Base-by-base conservation (phyloP, 179 eudicot genomes). In the Silene noctiflora region DNA sequence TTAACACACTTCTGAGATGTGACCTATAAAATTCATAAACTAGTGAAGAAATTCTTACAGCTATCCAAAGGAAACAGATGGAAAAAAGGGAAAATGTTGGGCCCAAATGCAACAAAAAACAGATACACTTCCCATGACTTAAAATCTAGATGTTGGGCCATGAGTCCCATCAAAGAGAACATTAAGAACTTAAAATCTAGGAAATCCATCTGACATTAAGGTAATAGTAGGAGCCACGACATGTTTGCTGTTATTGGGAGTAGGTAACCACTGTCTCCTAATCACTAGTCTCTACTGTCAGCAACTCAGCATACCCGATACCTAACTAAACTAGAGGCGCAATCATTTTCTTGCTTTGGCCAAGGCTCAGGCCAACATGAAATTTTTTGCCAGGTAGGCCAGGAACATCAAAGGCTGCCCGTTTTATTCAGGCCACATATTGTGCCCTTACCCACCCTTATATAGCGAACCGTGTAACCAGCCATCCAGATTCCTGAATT, bases 401-500 rank as follows among this genome's bases (percentile, higher is more conserved):
- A 13, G 56, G 56, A 16, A 51, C n/a, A 51, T 51, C 56, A 51
- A 51, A 51, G n/a, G 17, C 56, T 16, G n/a, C 56, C 56, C 56
- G 11, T 3, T 51, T 51, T 12, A 51, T 16, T 51, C n/a, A 4
- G 16, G n/a, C 56, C 56, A 51, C 14, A 51, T 3, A 51, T 51
- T 51, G 56, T 46, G 14, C 53, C 53, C 14, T 46, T 46, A 11
- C 0, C 56, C 14, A 46, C 2, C 53, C 11, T 10, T 46, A 1
- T 46, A 1, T 48, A 14, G 56, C n/a, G 4, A 14, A 2, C n/a
- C 17, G 16, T 12, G 17, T 48, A 48, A 48, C 14, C 16, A 6
- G 63, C 22, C 63, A 67, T 33, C n/a, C 42, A 64, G 68, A 64
- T 64, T 64, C 27, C 68, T 27, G 39, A 25, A 27, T 65, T 21